Base-by-base conservation (phyloP, 1,139 yeast genomes). In the Candida tetrigidarum region DNA sequence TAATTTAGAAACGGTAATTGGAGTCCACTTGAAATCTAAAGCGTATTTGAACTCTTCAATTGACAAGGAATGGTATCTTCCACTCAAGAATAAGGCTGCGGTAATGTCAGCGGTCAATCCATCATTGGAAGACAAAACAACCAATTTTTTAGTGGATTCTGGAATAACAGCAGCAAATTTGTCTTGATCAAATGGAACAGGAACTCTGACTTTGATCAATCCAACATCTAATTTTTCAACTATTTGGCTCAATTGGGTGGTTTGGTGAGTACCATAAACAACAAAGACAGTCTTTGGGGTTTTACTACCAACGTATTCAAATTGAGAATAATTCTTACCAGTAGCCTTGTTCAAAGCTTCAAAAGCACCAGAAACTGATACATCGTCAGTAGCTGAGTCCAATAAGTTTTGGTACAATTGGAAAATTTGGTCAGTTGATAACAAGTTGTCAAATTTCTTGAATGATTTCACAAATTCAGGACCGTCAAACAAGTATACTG, bases 401-500 rank as follows among this genome's bases (percentile, higher is more conserved):
- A 64, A 66, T 58, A 80, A 66, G 30, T 65, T 59, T 39, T 63
- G 63, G 59, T 76, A 78, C 45, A 74, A 61, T 3, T 61, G 56
- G 37, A 76, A 72, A 45, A 85, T 56, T 16, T 77, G 67, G 11
- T 65, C 71, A 28, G 78, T 69, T 11, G 81, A 63, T 45, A 78
- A 64, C 45, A 81, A 77, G 37, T 71, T 68, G 10, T 67, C 58
- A 50, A 76, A 74, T 53, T 77, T 78, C 50, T 80, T 69, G 55
- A 76, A 78, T 50, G 83, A 78, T 55, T 80, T 82, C 43, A 83
- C 64, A 50, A 82, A 84, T 43, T 83, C 78, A 12, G 88, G 74
- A 37, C 97, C 98, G 60, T 91, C 97, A 61, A 84, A 87, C 52
- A 88, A 73, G 64, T 86, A 84, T 46, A 89, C 64, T 16, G 86